phyloP scores from a whole-genome alignment of 305 asterid genomes.

The Ajuga reptans region DNA sequence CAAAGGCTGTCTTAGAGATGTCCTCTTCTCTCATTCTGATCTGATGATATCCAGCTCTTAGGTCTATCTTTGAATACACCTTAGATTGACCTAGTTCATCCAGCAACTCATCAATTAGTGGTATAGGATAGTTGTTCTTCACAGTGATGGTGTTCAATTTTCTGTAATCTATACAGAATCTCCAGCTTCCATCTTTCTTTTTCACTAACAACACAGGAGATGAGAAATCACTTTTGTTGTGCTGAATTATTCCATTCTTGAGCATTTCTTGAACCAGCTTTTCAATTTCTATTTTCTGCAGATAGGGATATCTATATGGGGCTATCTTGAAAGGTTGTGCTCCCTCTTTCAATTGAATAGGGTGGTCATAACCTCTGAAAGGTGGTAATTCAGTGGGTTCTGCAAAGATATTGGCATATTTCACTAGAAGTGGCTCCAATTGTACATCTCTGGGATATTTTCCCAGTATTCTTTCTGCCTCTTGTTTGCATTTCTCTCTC shows the following conservation, averaged over 20 bases:
- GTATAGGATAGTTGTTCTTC: not conserved
- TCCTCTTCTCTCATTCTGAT: not conserved
- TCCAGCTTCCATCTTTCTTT: not conserved
- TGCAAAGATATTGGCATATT: too few relatives aligned
- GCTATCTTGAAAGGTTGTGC: too few relatives aligned
- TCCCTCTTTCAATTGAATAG: too few relatives aligned
- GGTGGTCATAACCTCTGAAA: too few relatives aligned
- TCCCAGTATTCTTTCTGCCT: too few relatives aligned
- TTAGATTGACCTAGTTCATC: not conserved
- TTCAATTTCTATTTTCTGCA: not conserved
- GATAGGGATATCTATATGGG: not conserved
- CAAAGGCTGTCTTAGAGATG: not conserved
- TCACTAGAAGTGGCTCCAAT: too few relatives aligned
- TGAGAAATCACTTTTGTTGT: not conserved
- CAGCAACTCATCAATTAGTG: not conserved
- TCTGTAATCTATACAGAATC: not conserved
- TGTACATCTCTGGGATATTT: too few relatives aligned
- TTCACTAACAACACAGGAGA: not conserved
- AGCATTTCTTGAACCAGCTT: not conserved
- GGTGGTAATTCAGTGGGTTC: too few relatives aligned
- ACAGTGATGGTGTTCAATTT: not conserved
- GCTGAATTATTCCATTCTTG: not conserved
- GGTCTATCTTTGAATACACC: not conserved
- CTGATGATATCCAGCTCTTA: not conserved
- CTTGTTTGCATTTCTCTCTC: too few relatives aligned